phyloP scores from a whole-genome alignment of 2,329 filamentous ascomycete genomes.

The Beauveria bassiana region DNA sequence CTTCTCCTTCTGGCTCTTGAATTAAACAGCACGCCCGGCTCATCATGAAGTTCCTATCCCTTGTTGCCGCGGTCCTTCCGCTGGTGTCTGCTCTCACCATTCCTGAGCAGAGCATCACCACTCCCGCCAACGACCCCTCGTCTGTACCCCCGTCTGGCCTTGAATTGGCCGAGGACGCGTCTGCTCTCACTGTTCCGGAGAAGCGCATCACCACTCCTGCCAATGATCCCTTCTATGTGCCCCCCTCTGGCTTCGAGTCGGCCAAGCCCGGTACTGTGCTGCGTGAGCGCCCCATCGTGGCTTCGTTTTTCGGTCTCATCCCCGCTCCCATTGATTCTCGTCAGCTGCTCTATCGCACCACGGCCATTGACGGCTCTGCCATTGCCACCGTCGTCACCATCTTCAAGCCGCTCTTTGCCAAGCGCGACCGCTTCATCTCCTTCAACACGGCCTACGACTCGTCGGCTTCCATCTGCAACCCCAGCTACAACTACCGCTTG shows the following conservation, averaged over 20 bases:
- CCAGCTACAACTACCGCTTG: slow-evolving; percentile 10
- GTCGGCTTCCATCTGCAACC: slow-evolving; percentile 11
- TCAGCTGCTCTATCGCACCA: slow-evolving; percentile 12
- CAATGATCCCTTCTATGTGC: slow-evolving; percentile 12
- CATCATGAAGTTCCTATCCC: slow-evolving; percentile 6
- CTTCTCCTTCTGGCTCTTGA: background rate
- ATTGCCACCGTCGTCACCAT: slow-evolving; percentile 13
- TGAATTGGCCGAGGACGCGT: background rate
- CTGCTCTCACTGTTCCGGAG: background rate
- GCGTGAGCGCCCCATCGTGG: background rate
- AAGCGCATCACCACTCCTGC: slow-evolving; percentile 1
- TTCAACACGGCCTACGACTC: slow-evolving; percentile 12
- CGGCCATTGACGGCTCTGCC: slow-evolving; percentile 10
- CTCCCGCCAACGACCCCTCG: slow-evolving; percentile 7
- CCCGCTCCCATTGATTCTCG: slow-evolving; percentile 2
- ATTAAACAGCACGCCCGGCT: background rate
- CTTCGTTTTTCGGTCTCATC: slow-evolving; percentile 8
- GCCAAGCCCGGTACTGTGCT: slow-evolving; percentile 7
- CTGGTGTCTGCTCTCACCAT: background rate
- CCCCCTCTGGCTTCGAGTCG: slow-evolving; percentile 9
- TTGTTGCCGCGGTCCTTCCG: slow-evolving; percentile 2
- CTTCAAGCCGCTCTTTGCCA: slow-evolving; percentile 11
- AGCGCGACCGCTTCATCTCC: slow-evolving; percentile 10
- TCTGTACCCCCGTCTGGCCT: slow-evolving; percentile 8
- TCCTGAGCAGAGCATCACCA: background rate